phyloP scores from a whole-genome alignment of 2,329 filamentous ascomycete species.

The Fusarium xyrophilum region DNA sequence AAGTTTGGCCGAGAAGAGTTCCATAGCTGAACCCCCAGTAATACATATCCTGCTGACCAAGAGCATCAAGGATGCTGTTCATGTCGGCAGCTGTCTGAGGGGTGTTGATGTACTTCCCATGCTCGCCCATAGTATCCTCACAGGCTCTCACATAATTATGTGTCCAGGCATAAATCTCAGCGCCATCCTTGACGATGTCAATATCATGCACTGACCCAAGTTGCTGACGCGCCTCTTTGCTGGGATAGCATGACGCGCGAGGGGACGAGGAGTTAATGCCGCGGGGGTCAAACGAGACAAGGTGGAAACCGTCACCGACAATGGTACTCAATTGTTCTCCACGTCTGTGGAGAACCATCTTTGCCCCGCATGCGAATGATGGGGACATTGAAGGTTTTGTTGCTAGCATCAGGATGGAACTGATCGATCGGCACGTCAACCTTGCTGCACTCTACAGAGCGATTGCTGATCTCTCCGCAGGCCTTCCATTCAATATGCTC shows the following conservation, averaged over 20 bases:
- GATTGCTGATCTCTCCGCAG: slow-evolving; percentile 49
- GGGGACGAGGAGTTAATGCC: slow-evolving; percentile 48
- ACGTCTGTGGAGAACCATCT: slow-evolving; percentile 48
- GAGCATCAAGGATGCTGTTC: slow-evolving; percentile 55
- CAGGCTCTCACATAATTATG: slow-evolving; percentile 52
- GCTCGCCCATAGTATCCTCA: slow-evolving; percentile 53
- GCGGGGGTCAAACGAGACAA: slow-evolving; percentile 57
- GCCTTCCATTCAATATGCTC: slow-evolving; percentile 45
- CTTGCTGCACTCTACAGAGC: slow-evolving; percentile 51
- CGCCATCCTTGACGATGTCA: slow-evolving; percentile 45
- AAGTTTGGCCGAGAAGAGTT: slow-evolving; percentile 50
- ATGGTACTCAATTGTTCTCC: slow-evolving; percentile 48
- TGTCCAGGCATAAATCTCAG: slow-evolving; percentile 51
- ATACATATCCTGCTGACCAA: slow-evolving; percentile 44
- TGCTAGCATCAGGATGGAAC: slow-evolving; percentile 45
- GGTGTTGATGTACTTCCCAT: slow-evolving; percentile 56
- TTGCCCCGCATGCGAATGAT: slow-evolving; percentile 53
- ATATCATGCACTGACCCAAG: slow-evolving; percentile 35
- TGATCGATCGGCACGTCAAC: slow-evolving; percentile 57
- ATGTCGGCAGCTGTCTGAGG: slow-evolving; percentile 60
- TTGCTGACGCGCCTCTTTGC: slow-evolving; percentile 42
- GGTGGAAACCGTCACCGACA: slow-evolving; percentile 53
- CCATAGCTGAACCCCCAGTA: slow-evolving; percentile 56
- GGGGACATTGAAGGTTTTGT: slow-evolving; percentile 53
- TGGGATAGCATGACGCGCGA: slow-evolving; percentile 50